Percentiles rank a stretch among this genome's conserved stretches.
Evolutionary conservation across 164 flowering plant species (phyloP).

Genomic region (Aristolochia californica): DNA sequence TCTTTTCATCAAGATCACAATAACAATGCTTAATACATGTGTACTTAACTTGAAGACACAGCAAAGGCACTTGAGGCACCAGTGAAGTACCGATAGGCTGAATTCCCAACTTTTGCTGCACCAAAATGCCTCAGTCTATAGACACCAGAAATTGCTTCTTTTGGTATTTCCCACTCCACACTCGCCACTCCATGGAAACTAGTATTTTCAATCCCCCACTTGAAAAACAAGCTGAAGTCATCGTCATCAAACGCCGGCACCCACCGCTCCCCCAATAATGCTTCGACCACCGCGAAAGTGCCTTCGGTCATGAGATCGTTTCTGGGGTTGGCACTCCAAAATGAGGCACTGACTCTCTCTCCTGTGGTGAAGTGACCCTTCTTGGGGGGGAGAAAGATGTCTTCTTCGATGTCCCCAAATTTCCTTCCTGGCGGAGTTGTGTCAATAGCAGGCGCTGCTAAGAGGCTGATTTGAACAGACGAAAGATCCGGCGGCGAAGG

Average conservation of each 20-base stretch:
- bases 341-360: slow-evolving; percentile 30
- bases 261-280: slow-evolving; percentile 30
- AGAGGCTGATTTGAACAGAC: slow-evolving; percentile 17
- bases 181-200: slow-evolving; percentile 25
- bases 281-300: slow-evolving; percentile 55
- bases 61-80: slow-evolving; percentile 5
- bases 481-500: slow-evolving; percentile 50
- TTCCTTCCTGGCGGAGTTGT: slow-evolving; percentile 26
- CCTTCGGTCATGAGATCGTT: slow-evolving; percentile 56
- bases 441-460: slow-evolving; percentile 27
- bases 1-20: too few species aligned
- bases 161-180: slow-evolving; percentile 54
- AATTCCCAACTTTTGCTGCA: slow-evolving; percentile 21
- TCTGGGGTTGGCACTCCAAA: slow-evolving; percentile 55
- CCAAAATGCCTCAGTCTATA: slow-evolving; percentile 54
- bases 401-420: slow-evolving; percentile 46
- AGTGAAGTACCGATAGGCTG: slow-evolving; percentile 32
- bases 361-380: slow-evolving; percentile 30
- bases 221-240: slow-evolving; percentile 39
- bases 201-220: slow-evolving; percentile 24
- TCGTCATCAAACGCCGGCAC: slow-evolving; percentile 47
- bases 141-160: slow-evolving; percentile 29
- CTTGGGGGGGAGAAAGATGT: slow-evolving; percentile 20
- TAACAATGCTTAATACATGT: too few species aligned
- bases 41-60: too few species aligned